Evolutionary conservation across 371 early-diverging fungal species (phyloP).

Genomic region (Mucor piriformis): DNA sequence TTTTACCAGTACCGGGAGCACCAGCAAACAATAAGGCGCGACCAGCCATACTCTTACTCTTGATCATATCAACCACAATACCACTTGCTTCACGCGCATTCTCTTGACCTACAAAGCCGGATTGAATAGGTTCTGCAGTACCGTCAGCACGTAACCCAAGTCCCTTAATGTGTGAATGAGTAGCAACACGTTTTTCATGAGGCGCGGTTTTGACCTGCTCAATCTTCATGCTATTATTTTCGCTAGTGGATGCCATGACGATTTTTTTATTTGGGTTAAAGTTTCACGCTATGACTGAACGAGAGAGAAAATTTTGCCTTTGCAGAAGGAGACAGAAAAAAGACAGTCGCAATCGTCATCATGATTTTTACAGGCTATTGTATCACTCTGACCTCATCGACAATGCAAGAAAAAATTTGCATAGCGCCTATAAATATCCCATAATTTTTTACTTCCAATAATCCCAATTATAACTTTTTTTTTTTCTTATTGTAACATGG

Average conservation of each 20-base stretch:
- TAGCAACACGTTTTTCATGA: constrained; percentile 90
- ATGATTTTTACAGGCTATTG: constrained; percentile 1
- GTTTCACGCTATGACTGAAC: constrained; percentile 8
- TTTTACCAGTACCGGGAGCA: constrained; percentile 97
- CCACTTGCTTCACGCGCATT: constrained; percentile 96
- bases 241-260: constrained; percentile 16
- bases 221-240: constrained; percentile 68
- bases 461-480: neutral
- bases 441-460: neutral
- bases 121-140: constrained; percentile 80
- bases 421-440: neutral
- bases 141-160: constrained; percentile 88
- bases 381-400: constrained; percentile 4
- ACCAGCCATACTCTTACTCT: constrained; percentile 96
- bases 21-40: constrained; percentile 96
- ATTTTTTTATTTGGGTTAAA: neutral
- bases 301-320: neutral
- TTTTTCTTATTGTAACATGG: constrained; percentile 2
- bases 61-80: constrained; percentile 92
- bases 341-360: constrained; percentile 6
- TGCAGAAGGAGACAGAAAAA: too few relatives aligned
- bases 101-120: constrained; percentile 97
- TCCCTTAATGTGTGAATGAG: constrained; percentile 96
- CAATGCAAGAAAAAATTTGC: neutral
- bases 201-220: constrained; percentile 80